Evolutionary conservation across 352 stramenopile species (phyloP), one percentile per base, ranked within the genome.

Genomic region (Pythium coloratum): DNA sequence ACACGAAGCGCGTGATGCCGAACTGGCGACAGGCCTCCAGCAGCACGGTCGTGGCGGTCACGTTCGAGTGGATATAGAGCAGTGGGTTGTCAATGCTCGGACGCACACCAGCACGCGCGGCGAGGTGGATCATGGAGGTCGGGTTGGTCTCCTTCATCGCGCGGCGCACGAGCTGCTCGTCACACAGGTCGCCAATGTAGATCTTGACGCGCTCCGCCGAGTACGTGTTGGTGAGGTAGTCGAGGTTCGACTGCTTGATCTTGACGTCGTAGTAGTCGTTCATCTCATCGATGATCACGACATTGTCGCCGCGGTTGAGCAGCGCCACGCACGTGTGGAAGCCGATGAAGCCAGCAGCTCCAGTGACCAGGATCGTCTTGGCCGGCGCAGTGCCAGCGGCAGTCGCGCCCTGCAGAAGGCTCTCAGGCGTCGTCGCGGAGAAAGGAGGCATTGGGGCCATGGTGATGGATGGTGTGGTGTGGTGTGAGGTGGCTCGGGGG

Each of bases 211-310:
- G 80, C 33, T 83, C 76, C 9, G 63, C 58, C 26, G 73, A 70
- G 72, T 81, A 94, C 14, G 58, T 80, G 24, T 75, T 67, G 4
- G 78, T 71, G 14, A 99, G 87, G 51, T 86, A 81, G 60, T 89
- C 76, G 5, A 99, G 78, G 78, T 99, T 99, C 58, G 74, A 82
- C 67, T 98, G 85, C 84, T 99, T 99, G 67, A 98, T 92, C 57
- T 76, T 70, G n/a, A 98, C 90, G 74, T 99, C 96, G 76, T 99
- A 99, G 78, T 99, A 99, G 73, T 99, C 95, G 74, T 99, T 99
- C 58, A 99, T 82, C 81, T 99, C 97, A 72, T 99, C 97, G 26
- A 99, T 82, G 55, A 98, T 90, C 1, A 99, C 89, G 30, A 99
- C 97, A 57, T 93, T 76, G 60, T 98, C 90, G 38, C 90, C 92